A percentile compares a stretch with the other conserved stretches of the same genome.
phyloP scores from a whole-genome alignment of 176 grass and related monocot species.

The Paspalum vaginatum region DNA sequence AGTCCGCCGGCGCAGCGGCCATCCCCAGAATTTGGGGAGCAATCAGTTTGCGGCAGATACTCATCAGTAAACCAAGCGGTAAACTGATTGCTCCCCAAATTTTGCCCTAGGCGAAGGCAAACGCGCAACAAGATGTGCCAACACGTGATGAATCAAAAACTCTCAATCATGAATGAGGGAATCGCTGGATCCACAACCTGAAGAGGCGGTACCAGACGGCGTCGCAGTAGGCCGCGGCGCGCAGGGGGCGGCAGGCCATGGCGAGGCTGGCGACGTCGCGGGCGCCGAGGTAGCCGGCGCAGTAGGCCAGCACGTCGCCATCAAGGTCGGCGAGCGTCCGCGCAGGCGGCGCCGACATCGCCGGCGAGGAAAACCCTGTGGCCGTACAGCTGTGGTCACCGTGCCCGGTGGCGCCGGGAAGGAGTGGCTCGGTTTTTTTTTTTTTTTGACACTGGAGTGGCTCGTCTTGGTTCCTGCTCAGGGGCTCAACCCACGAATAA shows the following conservation, averaged over 20 bases:
- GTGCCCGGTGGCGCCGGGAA: not conserved
- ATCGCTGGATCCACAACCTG: slow-evolving; percentile 37
- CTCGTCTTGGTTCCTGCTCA: too few relatives aligned
- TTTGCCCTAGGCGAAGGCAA: not conserved
- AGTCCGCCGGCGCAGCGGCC: too few relatives aligned
- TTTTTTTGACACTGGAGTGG: too few relatives aligned
- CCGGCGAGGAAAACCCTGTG: slow-evolving; percentile 26
- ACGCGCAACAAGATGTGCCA: not conserved
- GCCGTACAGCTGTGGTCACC: not conserved
- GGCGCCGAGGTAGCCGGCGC: slow-evolving; percentile 51
- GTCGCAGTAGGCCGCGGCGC: slow-evolving; percentile 65
- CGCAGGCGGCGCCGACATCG: slow-evolving; percentile 34
- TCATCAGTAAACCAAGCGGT: too few relatives aligned
- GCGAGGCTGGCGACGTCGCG: slow-evolving; percentile 68
- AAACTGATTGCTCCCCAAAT: too few relatives aligned
- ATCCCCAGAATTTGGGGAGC: too few relatives aligned
- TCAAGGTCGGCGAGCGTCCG: slow-evolving; percentile 65
- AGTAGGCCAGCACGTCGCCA: slow-evolving; percentile 73
- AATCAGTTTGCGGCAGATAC: too few relatives aligned
- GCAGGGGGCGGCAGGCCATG: slow-evolving; percentile 67
- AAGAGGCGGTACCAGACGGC: slow-evolving; percentile 76
- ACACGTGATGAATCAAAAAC: not conserved
- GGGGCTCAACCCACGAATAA: too few relatives aligned
- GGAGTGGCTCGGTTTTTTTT: too few relatives aligned
- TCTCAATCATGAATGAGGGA: not conserved